Evolutionary conservation across 2,329 filamentous ascomycete genomes (phyloP).

Genomic region (Uncinocarpus reesii): DNA sequence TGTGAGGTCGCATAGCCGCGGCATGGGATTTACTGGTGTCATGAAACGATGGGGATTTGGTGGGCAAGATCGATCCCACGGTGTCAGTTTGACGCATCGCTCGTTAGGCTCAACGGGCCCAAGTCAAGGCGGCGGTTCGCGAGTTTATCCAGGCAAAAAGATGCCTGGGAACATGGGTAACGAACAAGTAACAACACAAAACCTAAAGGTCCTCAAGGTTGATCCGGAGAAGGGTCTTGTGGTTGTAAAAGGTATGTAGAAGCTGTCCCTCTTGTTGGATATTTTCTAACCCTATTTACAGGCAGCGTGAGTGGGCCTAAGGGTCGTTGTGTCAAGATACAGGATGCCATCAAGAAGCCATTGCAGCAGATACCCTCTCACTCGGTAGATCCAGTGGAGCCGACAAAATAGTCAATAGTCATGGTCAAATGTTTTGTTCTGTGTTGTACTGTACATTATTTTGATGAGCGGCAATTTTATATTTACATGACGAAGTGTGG

Average conservation of each 20-base stretch:
- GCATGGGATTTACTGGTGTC: slow-evolving; percentile 89
- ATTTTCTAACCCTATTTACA: slow-evolving; percentile 23
- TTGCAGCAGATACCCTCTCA: slow-evolving; percentile 46
- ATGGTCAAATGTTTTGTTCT: not conserved
- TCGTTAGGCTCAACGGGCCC: slow-evolving; percentile 83
- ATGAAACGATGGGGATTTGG: slow-evolving; percentile 93
- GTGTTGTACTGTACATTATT: slow-evolving; percentile 12
- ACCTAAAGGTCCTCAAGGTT: slow-evolving; percentile 77
- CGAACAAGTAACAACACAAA: slow-evolving; percentile 79
- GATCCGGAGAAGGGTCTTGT: slow-evolving; percentile 80
- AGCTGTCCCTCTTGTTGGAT: not conserved
- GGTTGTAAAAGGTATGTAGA: slow-evolving; percentile 62
- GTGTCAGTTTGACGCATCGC: slow-evolving; percentile 88
- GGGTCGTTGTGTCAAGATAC: slow-evolving; percentile 69
- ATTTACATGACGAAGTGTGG: not conserved
- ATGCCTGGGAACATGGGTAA: slow-evolving; percentile 97
- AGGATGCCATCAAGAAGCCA: slow-evolving; percentile 84
- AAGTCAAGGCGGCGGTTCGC: slow-evolving; percentile 81
- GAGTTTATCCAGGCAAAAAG: slow-evolving; percentile 91
- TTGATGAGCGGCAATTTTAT: slow-evolving; percentile 7
- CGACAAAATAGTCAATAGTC: no score
- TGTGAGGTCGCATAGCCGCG: slow-evolving; percentile 64
- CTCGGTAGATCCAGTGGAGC: slow-evolving; percentile 14
- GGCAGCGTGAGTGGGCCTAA: slow-evolving; percentile 76
- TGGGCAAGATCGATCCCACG: slow-evolving; percentile 85